Conservation (phyloP, 768 basidiomycete genomes). For the Flagelloscypha sp. region DNA sequence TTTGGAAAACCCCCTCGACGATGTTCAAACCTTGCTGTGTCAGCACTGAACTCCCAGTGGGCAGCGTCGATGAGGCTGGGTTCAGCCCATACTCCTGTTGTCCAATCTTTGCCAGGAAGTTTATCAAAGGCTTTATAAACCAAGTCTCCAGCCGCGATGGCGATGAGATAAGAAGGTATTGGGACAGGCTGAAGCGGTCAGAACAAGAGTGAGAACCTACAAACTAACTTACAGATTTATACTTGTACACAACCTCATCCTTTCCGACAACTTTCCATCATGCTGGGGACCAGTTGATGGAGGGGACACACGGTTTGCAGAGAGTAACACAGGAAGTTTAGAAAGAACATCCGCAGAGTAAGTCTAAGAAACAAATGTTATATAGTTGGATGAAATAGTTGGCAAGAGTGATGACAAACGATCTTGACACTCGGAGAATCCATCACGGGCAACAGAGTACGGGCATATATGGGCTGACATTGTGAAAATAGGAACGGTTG, state of each 20-base stretch:
- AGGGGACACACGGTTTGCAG: slow-evolving; percentile 74
- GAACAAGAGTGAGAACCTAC: neutral
- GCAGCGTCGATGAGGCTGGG: slow-evolving; percentile 70
- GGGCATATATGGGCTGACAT: slow-evolving; percentile 86
- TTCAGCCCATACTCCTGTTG: slow-evolving; percentile 85
- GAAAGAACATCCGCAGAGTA: slow-evolving; percentile 76
- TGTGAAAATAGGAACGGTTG: slow-evolving; percentile 90
- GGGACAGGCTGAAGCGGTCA: slow-evolving; percentile 53
- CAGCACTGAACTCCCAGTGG: slow-evolving; percentile 83
- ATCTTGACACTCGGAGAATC: slow-evolving; percentile 87
- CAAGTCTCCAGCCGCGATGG: slow-evolving; percentile 82
- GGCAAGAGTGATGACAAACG: slow-evolving; percentile 30
- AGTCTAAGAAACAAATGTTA: slow-evolving; percentile 35
- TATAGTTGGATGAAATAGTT: neutral
- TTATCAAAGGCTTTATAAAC: slow-evolving; percentile 59
- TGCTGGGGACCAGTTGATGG: slow-evolving; percentile 62
- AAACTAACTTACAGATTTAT: slow-evolving; percentile 56
- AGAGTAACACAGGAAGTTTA: slow-evolving; percentile 79
- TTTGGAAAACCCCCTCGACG: slow-evolving; percentile 6
- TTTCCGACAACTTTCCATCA: slow-evolving; percentile 62
- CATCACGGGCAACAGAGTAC: slow-evolving; percentile 64
- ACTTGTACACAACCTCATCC: slow-evolving; percentile 66
- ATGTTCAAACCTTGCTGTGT: slow-evolving; percentile 81
- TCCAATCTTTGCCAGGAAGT: slow-evolving; percentile 63
- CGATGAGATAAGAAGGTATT: slow-evolving; percentile 89